Evolutionary conservation across 306 rosid genomes (phyloP).

Genomic region (Prosopis cineraria): DNA sequence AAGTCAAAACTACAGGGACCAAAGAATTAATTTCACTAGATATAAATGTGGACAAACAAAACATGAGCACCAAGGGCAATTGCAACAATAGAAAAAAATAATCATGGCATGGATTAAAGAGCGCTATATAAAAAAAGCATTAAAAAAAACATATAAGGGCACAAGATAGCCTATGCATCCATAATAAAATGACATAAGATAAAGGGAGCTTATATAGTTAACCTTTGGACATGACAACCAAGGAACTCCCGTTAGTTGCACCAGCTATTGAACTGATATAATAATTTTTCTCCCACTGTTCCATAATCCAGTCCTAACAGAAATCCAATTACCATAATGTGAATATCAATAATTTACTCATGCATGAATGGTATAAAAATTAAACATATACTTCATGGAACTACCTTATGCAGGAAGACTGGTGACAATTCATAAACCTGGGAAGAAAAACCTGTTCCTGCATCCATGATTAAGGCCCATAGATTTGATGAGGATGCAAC

Average conservation of each 20-base stretch:
- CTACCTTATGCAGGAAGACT: slow-evolving; percentile 85
- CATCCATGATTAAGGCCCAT: slow-evolving; percentile 96
- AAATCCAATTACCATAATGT: slow-evolving; percentile 26
- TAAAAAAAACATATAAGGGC: neutral
- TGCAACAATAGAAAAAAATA: neutral
- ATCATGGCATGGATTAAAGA: slow-evolving; percentile 1
- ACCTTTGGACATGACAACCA: slow-evolving; percentile 99
- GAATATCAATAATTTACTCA: slow-evolving; percentile 23
- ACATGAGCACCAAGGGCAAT: neutral
- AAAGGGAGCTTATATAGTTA: neutral
- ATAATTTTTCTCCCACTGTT: slow-evolving; percentile 93
- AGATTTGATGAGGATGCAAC: slow-evolving; percentile 77
- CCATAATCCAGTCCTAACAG: slow-evolving; percentile 95
- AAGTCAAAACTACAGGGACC: no score
- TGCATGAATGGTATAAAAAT: slow-evolving; percentile 27
- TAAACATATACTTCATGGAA: neutral
- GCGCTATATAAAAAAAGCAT: neutral
- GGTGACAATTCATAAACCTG: slow-evolving; percentile 90
- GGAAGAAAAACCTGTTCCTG: slow-evolving; percentile 84
- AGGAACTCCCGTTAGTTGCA: slow-evolving; percentile 84
- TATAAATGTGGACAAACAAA: neutral
- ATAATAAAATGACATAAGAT: neutral
- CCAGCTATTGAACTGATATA: slow-evolving; percentile 97
- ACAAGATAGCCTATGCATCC: slow-evolving; percentile 11
- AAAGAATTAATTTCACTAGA: no score